Evolutionary conservation across 768 basidiomycete species (phyloP).

Genomic region (Kwoniella mangroviensis): DNA sequence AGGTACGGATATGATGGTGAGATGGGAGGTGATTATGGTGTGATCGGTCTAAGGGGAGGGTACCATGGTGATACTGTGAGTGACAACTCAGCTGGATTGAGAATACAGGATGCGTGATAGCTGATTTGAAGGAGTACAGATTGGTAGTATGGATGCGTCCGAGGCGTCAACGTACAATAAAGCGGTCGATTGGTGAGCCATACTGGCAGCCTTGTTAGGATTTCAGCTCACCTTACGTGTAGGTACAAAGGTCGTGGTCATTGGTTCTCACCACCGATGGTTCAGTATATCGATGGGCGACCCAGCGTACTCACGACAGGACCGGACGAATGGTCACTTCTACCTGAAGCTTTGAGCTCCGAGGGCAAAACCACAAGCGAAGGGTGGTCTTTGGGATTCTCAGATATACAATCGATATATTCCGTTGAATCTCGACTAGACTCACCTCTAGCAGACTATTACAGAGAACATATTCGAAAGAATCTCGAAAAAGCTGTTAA

Average conservation of each 20-base stretch:
- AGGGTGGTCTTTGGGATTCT: slow-evolving; percentile 54
- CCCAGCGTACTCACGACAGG: slow-evolving; percentile 49
- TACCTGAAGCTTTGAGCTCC: slow-evolving; percentile 25
- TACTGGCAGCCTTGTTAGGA: no score
- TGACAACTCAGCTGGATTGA: neutral
- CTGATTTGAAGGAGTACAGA: slow-evolving; percentile 53
- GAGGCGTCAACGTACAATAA: slow-evolving; percentile 74
- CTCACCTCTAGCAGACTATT: slow-evolving; percentile 68
- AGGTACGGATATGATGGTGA: slow-evolving; percentile 55
- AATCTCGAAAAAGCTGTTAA: slow-evolving; percentile 63
- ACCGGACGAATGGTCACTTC: slow-evolving; percentile 47
- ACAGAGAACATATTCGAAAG: slow-evolving; percentile 66
- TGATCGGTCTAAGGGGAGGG: slow-evolving; percentile 85
- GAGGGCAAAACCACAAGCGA: slow-evolving; percentile 1
- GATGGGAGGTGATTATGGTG: slow-evolving; percentile 64
- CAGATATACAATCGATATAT: slow-evolving; percentile 69
- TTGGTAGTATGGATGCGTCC: slow-evolving; percentile 95
- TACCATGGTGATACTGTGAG: slow-evolving; percentile 89
- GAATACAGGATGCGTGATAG: neutral
- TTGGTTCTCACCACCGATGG: slow-evolving; percentile 89
- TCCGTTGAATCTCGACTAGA: slow-evolving; percentile 68
- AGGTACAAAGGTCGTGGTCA: slow-evolving; percentile 81
- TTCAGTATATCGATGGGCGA: slow-evolving; percentile 70
- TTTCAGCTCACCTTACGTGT: neutral
- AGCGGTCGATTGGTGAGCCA: slow-evolving; percentile 78